A percentile compares a stretch with the other conserved stretches of the same genome.
Evolutionary conservation across 2,329 filamentous ascomycete genomes (phyloP).

Genomic region (Aspergillus texensis): DNA sequence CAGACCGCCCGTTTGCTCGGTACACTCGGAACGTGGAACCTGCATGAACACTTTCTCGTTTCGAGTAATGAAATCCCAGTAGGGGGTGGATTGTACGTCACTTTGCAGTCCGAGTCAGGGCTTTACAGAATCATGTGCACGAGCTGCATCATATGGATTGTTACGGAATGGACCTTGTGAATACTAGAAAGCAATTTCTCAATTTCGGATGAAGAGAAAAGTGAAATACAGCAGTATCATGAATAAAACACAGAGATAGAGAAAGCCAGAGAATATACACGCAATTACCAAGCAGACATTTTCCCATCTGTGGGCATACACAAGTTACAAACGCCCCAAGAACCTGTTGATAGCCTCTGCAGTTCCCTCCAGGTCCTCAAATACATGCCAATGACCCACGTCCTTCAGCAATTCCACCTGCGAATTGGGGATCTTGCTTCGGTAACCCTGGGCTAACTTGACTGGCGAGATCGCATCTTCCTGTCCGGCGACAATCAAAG

Average conservation of each 20-base stretch:
- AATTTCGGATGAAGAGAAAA: not conserved
- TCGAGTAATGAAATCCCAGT: not conserved
- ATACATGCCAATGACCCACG: constrained; percentile 56
- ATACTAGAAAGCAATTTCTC: not conserved
- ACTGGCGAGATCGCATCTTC: constrained; percentile 48
- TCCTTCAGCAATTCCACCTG: constrained; percentile 37
- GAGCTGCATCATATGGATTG: not conserved
- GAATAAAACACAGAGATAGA: not conserved
- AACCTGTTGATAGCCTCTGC: not conserved
- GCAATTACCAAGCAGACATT: not conserved
- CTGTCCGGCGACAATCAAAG: constrained; percentile 49
- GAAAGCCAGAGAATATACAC: not conserved
- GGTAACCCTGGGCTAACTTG: constrained; percentile 23
- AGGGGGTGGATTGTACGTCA: not conserved
- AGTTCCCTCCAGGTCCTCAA: constrained; percentile 45
- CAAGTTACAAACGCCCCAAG: not conserved
- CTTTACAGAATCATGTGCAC: not conserved
- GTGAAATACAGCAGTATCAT: not conserved
- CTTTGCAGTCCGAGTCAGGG: not conserved
- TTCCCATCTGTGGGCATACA: not conserved
- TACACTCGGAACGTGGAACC: not conserved
- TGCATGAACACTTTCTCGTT: not conserved
- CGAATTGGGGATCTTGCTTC: constrained; percentile 31
- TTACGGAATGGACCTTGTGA: not conserved
- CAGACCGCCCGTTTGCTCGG: not conserved